Conservation (phyloP, 106 monocot genomes). For the Chionographis japonica region DNA sequence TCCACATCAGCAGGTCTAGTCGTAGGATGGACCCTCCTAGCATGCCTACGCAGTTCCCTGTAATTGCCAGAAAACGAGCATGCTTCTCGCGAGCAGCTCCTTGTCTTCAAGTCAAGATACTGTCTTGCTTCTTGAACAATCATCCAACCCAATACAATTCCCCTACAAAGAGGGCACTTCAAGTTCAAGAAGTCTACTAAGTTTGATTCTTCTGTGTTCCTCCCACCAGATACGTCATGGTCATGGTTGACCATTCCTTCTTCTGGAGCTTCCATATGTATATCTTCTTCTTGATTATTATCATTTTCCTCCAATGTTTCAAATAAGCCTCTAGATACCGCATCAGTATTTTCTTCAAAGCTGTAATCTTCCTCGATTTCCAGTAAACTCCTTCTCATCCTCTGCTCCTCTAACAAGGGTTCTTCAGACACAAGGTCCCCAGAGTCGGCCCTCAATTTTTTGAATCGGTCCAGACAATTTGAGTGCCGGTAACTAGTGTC, state of each 20-base stretch:
- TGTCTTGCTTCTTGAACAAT: slow-evolving; percentile 61
- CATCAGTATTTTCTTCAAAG: slow-evolving; percentile 14
- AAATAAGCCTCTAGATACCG: neutral
- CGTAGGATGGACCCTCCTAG: slow-evolving; percentile 55
- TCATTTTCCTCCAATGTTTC: slow-evolving; percentile 19
- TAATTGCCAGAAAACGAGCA: slow-evolving; percentile 83
- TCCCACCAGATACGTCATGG: slow-evolving; percentile 11
- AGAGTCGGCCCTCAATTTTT: slow-evolving; percentile 22
- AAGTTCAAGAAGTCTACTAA: neutral
- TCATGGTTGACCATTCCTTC: slow-evolving; percentile 13
- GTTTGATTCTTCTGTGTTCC: slow-evolving; percentile 6
- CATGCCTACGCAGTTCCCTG: slow-evolving; percentile 65
- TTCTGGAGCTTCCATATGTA: slow-evolving; percentile 5
- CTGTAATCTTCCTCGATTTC: slow-evolving; percentile 8
- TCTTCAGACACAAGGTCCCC: slow-evolving; percentile 5
- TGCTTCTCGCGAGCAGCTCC: slow-evolving; percentile 69
- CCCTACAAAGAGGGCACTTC: slow-evolving; percentile 86
- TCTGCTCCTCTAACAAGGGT: neutral
- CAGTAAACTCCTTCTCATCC: slow-evolving; percentile 8
- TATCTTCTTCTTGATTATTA: slow-evolving; percentile 12
- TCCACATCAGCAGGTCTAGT: slow-evolving; percentile 68
- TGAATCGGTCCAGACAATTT: slow-evolving; percentile 77
- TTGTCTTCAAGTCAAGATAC: slow-evolving; percentile 61
- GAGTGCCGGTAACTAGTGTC: slow-evolving; percentile 87
- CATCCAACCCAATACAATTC: slow-evolving; percentile 53